These are phyloP conservation scores for Coprinopsis marcescibilis DNA, from an alignment of 768 basidiomycete genomes.

Conservation along the genomic window DNA sequence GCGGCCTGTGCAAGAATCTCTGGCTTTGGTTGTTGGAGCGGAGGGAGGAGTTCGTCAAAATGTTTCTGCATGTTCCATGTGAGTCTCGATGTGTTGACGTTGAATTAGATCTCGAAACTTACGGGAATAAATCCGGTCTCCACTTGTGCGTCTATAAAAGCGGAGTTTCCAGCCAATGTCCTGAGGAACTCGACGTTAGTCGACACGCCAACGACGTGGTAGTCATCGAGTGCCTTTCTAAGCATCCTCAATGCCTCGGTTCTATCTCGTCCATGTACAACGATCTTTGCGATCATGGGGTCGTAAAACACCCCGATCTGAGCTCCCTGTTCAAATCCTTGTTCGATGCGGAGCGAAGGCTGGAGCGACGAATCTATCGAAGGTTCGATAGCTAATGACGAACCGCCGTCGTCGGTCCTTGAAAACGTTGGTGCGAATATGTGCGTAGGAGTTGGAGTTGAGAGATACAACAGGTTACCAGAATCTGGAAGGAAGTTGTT, in stretches of 20 bases:
- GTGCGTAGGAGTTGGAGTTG: constrained; percentile 71
- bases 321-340: constrained; percentile 77
- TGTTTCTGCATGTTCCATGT: constrained; percentile 65
- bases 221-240: constrained; percentile 77
- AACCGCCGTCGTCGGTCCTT: constrained; percentile 18
- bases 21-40: constrained; percentile 48
- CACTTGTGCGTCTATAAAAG: constrained; percentile 74
- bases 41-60: constrained; percentile 73
- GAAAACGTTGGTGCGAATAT: constrained; percentile 50
- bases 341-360: constrained; percentile 78
- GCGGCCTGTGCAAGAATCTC: constrained; percentile 75
- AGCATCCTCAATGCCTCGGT: constrained; percentile 79
- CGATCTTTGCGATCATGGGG: constrained; percentile 88
- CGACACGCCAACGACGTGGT: constrained; percentile 84
- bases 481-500: constrained; percentile 93
- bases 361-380: constrained; percentile 25
- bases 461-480: constrained; percentile 73
- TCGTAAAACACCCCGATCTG: constrained; percentile 88
- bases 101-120: constrained; percentile 7
- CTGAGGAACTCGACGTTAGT: constrained; percentile 90
- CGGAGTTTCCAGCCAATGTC: constrained; percentile 65
- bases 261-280: constrained; percentile 81
- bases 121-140: constrained; percentile 93
- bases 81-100: background rate
- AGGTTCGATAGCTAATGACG: constrained; percentile 25